These are phyloP conservation scores for Aspergillus quadricinctus DNA, from an alignment of 2,329 filamentous ascomycete species.

Conservation along the genomic window DNA sequence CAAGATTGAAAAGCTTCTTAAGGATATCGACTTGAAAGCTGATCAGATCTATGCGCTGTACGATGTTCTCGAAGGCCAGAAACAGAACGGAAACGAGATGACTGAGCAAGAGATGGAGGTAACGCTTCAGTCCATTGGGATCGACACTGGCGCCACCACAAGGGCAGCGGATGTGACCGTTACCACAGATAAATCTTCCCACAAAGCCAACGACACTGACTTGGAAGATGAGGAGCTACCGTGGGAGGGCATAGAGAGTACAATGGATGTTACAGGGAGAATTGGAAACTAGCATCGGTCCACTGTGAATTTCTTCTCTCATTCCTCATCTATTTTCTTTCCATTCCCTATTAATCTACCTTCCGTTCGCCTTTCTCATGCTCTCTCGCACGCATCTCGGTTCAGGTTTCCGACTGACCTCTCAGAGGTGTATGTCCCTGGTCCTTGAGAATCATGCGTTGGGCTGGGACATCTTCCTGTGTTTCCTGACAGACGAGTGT, in stretches of 20 bases:
- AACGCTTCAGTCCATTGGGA: slow-evolving; percentile 51
- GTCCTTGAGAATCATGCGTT: background rate
- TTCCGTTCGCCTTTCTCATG: background rate
- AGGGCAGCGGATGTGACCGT: slow-evolving; percentile 23
- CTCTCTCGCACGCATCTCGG: background rate
- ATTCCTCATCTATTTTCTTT: background rate
- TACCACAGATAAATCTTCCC: slow-evolving; percentile 26
- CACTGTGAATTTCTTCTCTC: background rate
- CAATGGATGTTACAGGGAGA: slow-evolving; percentile 34
- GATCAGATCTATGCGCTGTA: slow-evolving; percentile 79
- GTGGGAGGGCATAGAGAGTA: slow-evolving; percentile 43
- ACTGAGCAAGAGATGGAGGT: slow-evolving; percentile 60
- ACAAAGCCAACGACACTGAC: slow-evolving; percentile 15
- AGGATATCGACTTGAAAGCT: slow-evolving; percentile 65
- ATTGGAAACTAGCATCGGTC: slow-evolving; percentile 11
- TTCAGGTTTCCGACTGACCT: slow-evolving; percentile 16
- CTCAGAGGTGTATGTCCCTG: slow-evolving; percentile 15
- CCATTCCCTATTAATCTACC: background rate
- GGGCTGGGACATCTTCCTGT: background rate
- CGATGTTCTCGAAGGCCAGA: slow-evolving; percentile 79
- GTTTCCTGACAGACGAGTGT: background rate
- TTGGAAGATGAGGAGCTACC: slow-evolving; percentile 37
- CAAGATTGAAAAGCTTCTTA: slow-evolving; percentile 59
- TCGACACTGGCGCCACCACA: slow-evolving; percentile 21
- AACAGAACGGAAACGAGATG: slow-evolving; percentile 60